phyloP scores from a whole-genome alignment of 768 basidiomycete genomes.

The Kwoniella shandongensis region DNA sequence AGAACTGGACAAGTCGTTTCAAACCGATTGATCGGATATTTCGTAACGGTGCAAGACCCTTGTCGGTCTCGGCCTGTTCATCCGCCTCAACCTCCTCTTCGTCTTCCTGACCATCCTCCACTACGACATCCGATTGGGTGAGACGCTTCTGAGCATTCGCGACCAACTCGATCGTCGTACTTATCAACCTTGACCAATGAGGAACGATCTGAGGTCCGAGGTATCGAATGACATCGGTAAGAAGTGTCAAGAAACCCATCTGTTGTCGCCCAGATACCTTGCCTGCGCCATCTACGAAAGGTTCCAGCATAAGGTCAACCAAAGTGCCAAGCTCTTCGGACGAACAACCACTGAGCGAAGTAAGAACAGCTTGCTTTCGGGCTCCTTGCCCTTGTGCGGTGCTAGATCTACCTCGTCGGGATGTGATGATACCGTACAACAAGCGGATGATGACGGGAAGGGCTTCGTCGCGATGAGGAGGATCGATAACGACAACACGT shows the following conservation, averaged over 20 bases:
- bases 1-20: constrained; percentile 84
- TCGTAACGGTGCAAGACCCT: constrained; percentile 57
- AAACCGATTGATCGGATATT: constrained; percentile 77
- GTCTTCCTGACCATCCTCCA: constrained; percentile 51
- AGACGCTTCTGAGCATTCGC: constrained; percentile 66
- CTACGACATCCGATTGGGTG: constrained; percentile 24
- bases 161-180: constrained; percentile 66
- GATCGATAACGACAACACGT: constrained; percentile 56
- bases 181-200: constrained; percentile 75
- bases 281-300: constrained; percentile 55
- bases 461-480: constrained; percentile 64
- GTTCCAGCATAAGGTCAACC: constrained; percentile 82
- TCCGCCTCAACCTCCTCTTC: constrained; percentile 53
- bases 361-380: constrained; percentile 72
- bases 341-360: constrained; percentile 67
- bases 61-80: constrained; percentile 52
- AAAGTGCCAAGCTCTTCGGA: constrained; percentile 73
- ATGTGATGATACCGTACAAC: constrained; percentile 83
- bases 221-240: constrained; percentile 79
- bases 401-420: constrained; percentile 65
- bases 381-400: constrained; percentile 64
- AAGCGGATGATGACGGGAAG: constrained; percentile 72
- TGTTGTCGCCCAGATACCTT: constrained; percentile 59
- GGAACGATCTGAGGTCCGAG: constrained; percentile 69
- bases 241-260: constrained; percentile 76